Percentiles rank a stretch among this genome's conserved stretches.
Evolutionary conservation across 78 protist species (phyloP).

Genomic region (Dictyostelium intermedium): DNA sequence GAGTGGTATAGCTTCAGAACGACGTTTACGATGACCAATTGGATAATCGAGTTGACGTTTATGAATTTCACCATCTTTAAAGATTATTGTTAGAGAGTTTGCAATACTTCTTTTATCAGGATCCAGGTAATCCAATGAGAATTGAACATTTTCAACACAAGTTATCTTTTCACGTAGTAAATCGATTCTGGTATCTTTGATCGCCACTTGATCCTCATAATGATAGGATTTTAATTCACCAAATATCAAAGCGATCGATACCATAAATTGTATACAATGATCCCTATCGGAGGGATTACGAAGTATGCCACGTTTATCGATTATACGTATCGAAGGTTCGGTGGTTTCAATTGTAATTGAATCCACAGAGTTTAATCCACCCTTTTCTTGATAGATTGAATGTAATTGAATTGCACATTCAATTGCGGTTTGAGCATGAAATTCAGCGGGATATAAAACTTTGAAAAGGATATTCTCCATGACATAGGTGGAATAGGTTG

Average conservation of each 20-base stretch:
- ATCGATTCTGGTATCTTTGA: conserved; percentile 63
- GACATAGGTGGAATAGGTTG: conserved; percentile 30
- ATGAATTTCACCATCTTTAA: conserved; percentile 63
- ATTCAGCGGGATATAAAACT: conserved; percentile 83
- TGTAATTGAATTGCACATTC: conserved; percentile 77
- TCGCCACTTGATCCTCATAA: conserved; percentile 68
- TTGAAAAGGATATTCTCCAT: conserved; percentile 86
- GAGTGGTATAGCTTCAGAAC: conserved; percentile 81
- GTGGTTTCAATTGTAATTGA: conserved; percentile 40
- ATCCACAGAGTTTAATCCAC: conserved; percentile 8
- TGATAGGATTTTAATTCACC: conserved; percentile 53
- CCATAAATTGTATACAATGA: conserved; percentile 81
- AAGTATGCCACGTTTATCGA: conserved; percentile 80
- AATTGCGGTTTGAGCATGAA: conserved; percentile 86
- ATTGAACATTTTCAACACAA: conserved; percentile 52
- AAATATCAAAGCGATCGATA: conserved; percentile 74
- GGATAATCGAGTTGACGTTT: conserved; percentile 67
- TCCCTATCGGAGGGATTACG: conserved; percentile 80
- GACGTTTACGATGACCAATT: conserved; percentile 81
- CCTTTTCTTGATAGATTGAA: neutral
- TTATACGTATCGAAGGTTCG: conserved; percentile 82
- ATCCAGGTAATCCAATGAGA: conserved; percentile 61
- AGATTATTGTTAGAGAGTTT: conserved; percentile 15
- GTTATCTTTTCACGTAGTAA: conserved; percentile 75
- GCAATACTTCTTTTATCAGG: conserved; percentile 82